phyloP scores from a whole-genome alignment of 371 early-diverging fungal genomes.

The Saksenaea vasiformis region DNA sequence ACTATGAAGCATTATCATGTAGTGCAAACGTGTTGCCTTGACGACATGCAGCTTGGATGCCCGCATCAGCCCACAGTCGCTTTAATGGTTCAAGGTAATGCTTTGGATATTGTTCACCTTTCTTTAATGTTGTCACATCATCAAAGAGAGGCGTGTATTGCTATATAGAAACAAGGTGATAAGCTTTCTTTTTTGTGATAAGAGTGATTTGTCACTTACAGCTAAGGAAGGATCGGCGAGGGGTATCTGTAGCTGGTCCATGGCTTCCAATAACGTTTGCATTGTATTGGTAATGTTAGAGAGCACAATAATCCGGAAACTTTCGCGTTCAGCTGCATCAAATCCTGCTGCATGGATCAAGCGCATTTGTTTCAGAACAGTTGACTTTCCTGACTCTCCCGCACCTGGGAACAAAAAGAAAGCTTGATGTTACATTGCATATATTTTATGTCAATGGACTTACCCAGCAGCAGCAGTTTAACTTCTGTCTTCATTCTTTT shows the following conservation, averaged over 20 bases:
- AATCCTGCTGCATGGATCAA: constrained; percentile 91
- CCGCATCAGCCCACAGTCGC: constrained; percentile 75
- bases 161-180: constrained; percentile 12
- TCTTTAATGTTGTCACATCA: constrained; percentile 36
- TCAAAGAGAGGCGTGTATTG: constrained; percentile 28
- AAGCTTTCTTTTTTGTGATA: background rate
- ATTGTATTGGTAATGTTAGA: constrained; percentile 83
- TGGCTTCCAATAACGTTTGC: constrained; percentile 83
- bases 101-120: constrained; percentile 63
- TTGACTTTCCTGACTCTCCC: constrained; percentile 95
- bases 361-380: constrained; percentile 94
- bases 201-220: constrained; percentile 19
- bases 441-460: background rate
- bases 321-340: constrained; percentile 75
- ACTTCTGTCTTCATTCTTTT: constrained; percentile 71
- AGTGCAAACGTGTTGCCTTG: constrained; percentile 81
- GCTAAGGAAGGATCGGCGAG: constrained; percentile 59
- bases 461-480: constrained; percentile 81
- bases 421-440: background rate
- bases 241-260: constrained; percentile 70
- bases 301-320: constrained; percentile 84
- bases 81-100: constrained; percentile 76
- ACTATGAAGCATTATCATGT: constrained; percentile 81
- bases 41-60: constrained; percentile 71
- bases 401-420: constrained; percentile 62